A percentile compares a stretch with the other conserved stretches of the same genome.
phyloP scores from a whole-genome alignment of 208 protist species.

The Leishmania tarentolae region DNA sequence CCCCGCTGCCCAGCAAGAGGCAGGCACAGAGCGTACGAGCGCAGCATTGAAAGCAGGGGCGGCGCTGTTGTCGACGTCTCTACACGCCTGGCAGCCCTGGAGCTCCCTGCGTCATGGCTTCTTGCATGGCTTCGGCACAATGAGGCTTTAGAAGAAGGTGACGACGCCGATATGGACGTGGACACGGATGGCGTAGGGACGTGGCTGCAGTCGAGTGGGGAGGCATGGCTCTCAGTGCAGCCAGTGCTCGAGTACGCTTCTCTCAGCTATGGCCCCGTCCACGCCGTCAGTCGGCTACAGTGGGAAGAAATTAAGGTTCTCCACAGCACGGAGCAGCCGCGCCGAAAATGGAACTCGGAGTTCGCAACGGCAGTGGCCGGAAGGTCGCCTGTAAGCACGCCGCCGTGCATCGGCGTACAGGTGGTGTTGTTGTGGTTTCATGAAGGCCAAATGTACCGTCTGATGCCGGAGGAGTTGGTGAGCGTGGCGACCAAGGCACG shows the following conservation, averaged over 20 bases:
- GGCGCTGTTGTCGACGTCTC: not conserved
- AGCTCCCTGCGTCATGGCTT: conserved; percentile 10
- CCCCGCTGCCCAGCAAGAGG: not conserved
- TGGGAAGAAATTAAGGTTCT: conserved; percentile 27
- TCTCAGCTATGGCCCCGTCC: conserved; percentile 14
- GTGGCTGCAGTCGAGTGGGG: not conserved
- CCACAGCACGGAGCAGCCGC: conserved; percentile 12
- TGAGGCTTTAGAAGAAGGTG: not conserved
- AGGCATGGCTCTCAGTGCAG: conserved; percentile 26
- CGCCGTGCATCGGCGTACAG: conserved; percentile 11
- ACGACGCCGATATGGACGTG: not conserved
- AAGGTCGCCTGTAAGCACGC: not conserved
- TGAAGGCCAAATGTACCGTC: conserved; percentile 6
- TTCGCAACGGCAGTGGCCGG: not conserved
- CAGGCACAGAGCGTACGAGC: not conserved
- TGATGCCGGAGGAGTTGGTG: conserved; percentile 15
- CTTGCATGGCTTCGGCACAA: conserved; percentile 15
- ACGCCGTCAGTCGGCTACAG: conserved; percentile 21
- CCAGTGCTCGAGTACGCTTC: conserved; percentile 31
- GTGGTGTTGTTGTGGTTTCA: conserved; percentile 28
- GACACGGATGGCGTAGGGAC: not conserved
- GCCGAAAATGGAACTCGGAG: not conserved
- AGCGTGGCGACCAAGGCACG: not conserved
- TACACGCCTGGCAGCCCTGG: conserved; percentile 12
- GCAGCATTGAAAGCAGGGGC: not conserved